Percentiles rank a stretch among this genome's conserved stretches.
Conservation (phyloP, 2,329 filamentous ascomycete species). For the Colletotrichum costaricense region DNA sequence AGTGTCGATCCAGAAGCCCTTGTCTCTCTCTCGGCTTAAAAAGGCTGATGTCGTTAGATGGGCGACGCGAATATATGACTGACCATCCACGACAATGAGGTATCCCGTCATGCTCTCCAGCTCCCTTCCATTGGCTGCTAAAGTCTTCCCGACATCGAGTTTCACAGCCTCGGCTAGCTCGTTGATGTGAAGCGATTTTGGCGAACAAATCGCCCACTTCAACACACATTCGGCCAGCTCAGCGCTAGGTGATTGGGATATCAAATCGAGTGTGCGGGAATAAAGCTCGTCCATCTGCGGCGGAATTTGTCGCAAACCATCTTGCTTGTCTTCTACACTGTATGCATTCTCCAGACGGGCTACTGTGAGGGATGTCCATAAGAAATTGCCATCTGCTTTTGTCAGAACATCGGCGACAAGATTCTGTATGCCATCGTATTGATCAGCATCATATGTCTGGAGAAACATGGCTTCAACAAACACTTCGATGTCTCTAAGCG, state of each 20-base stretch:
- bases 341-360: conserved; percentile 23
- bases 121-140: not conserved
- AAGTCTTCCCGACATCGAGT: not conserved
- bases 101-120: not conserved
- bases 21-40: not conserved
- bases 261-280: not conserved
- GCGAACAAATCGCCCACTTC: not conserved
- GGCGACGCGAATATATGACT: not conserved
- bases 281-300: conserved; percentile 27
- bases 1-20: not conserved
- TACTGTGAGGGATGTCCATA: not conserved
- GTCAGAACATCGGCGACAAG: not conserved
- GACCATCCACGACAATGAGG: not conserved
- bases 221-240: not conserved
- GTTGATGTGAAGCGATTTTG: not conserved
- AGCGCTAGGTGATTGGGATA: not conserved
- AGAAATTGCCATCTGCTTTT: not conserved
- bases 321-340: conserved; percentile 40
- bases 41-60: not conserved
- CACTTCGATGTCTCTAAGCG: not conserved
- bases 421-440: not conserved
- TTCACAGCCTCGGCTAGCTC: not conserved
- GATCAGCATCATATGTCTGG: not conserved
- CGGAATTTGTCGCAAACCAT: conserved; percentile 38
- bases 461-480: not conserved